A percentile compares a stretch with the other conserved stretches of the same genome.
Evolutionary conservation across 768 basidiomycete genomes (phyloP).

Genomic region (Amanita inopinata): DNA sequence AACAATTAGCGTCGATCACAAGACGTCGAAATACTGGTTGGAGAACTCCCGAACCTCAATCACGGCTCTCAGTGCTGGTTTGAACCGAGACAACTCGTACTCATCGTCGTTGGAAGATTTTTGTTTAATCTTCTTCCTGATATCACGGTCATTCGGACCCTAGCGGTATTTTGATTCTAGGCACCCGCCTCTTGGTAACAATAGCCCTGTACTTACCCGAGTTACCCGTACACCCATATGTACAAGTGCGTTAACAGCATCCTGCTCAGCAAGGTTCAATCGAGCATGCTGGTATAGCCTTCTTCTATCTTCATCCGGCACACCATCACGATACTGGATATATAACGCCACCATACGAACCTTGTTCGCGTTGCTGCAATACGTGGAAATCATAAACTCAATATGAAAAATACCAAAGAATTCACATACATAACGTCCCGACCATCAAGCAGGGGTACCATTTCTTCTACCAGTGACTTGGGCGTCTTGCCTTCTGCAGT

Average conservation of each 20-base stretch:
- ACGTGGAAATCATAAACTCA: constrained; percentile 1
- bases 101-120: constrained; percentile 76
- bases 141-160: constrained; percentile 70
- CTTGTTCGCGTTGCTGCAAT: constrained; percentile 74
- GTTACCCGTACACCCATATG: constrained; percentile 77
- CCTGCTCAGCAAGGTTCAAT: constrained; percentile 80
- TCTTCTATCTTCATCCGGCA: constrained; percentile 95
- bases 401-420: not conserved
- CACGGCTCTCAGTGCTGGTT: constrained; percentile 70
- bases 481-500: constrained; percentile 93
- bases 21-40: not conserved
- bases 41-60: constrained; percentile 52
- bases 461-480: constrained; percentile 91
- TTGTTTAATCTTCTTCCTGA: constrained; percentile 73
- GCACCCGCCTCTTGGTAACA: not conserved
- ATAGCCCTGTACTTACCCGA: constrained; percentile 42
- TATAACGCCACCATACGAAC: constrained; percentile 95
- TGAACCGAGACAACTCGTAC: constrained; percentile 93
- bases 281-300: constrained; percentile 93
- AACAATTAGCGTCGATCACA: not conserved
- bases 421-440: constrained; percentile 64
- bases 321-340: constrained; percentile 90
- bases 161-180: constrained; percentile 19
- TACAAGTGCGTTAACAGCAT: constrained; percentile 81
- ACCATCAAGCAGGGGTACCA: constrained; percentile 93